Evolutionary conservation across 78 protist genomes (phyloP).

Genomic region (Protostelium mycophagum): DNA sequence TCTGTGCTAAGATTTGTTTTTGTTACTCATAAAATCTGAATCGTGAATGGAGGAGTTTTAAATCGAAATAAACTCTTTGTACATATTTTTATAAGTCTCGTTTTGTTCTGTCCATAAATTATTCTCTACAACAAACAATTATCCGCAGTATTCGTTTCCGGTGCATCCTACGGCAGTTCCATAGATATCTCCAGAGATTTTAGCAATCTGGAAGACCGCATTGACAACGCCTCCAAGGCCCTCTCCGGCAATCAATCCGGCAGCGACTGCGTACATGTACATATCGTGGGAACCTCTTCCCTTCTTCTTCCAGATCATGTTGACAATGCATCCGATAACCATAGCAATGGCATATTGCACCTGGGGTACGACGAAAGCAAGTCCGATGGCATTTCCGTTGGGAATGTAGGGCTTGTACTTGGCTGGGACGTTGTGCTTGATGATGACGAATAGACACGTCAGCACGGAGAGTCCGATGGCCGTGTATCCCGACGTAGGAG

Average conservation of each 20-base stretch:
- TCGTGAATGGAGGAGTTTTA: too few relatives aligned
- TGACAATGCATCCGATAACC: neutral
- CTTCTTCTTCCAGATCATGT: neutral
- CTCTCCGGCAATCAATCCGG: neutral
- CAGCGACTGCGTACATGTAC: neutral
- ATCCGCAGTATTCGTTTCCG: neutral
- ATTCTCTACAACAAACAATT: neutral
- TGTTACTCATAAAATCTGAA: too few relatives aligned
- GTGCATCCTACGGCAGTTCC: neutral
- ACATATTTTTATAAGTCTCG: too few relatives aligned
- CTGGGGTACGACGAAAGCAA: neutral
- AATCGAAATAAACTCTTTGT: too few relatives aligned
- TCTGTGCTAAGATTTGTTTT: too few relatives aligned
- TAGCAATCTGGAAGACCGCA: neutral
- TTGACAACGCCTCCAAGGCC: neutral
- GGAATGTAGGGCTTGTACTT: neutral
- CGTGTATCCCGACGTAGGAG: neutral
- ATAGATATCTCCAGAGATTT: neutral
- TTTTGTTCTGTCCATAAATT: too few relatives aligned
- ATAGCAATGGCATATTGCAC: neutral
- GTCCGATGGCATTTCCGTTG: neutral
- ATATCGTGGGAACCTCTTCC: neutral
- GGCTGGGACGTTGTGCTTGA: neutral
- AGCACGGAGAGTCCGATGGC: neutral
- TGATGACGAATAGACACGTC: neutral